Percentiles rank a stretch among this genome's conserved stretches.
Conservation (phyloP, 139 green algal species). For the Chara braunii region DNA sequence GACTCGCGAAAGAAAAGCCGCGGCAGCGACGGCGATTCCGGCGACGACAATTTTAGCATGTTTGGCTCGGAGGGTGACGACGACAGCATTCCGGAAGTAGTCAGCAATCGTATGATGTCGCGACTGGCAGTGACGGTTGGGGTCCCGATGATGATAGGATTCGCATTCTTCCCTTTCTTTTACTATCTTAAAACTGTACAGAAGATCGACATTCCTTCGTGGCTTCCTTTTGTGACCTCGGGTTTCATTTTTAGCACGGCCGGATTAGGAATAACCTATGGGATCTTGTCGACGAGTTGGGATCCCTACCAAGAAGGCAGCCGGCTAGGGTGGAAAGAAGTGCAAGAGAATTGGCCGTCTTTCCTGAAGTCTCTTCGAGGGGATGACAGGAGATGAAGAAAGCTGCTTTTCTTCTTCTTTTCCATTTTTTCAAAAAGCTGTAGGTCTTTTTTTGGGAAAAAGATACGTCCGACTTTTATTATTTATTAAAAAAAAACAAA, state of each 20-base stretch:
- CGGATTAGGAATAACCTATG: constrained; percentile 36
- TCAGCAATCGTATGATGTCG: constrained; percentile 40
- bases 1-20: too few species aligned
- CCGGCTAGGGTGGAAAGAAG: constrained; percentile 30
- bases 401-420: too few species aligned
- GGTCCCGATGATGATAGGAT: constrained; percentile 23
- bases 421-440: too few species aligned
- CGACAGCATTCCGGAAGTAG: constrained; percentile 34
- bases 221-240: constrained; percentile 28
- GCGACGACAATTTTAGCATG: not conserved
- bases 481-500: too few species aligned
- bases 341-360: constrained; percentile 25
- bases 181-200: constrained; percentile 43
- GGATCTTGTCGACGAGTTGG: constrained; percentile 38
- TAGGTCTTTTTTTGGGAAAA: too few species aligned
- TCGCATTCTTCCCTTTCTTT: constrained; percentile 41
- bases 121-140: constrained; percentile 30
- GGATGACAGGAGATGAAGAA: too few species aligned
- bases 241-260: constrained; percentile 21
- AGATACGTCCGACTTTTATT: too few species aligned
- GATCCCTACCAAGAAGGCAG: constrained; percentile 22
- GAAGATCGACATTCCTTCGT: constrained; percentile 39
- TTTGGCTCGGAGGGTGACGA: constrained; percentile 29
- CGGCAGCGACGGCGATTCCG: not conserved
- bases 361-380: constrained; percentile 16